Evolutionary conservation across 2,329 filamentous ascomycete genomes (phyloP), one percentile per base, ranked within the genome.

Genomic region (Xylogone sp.): DNA sequence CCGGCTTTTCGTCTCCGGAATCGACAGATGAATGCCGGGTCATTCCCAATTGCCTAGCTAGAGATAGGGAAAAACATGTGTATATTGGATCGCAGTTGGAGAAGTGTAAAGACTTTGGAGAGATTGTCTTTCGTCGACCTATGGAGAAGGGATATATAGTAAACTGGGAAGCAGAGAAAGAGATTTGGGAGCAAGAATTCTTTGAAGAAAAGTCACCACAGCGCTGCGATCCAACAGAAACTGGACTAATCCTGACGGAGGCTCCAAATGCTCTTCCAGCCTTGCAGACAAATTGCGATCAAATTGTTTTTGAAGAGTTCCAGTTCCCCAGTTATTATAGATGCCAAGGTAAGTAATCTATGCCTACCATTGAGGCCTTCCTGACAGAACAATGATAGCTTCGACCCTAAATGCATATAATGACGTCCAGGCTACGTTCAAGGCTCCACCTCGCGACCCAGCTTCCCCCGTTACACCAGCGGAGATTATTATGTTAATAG

Each of bases 271-370:
- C 86, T 3, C 78, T 96, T 51, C 84, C 87, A 1, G 83, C 84
- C 12, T 72, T 99, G 56, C 91, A 97, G 69, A 82, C 86, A 39
- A 94, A 97, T 67, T 91, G 90, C 61, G 94, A 99, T 65, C 93
- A 99, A 73, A 90, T 99, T 65, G 83, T 97, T 1, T 97, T 99
- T 74, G 94, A 99, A 66, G 92, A 97, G 67, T 99, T 94, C 73
- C 90, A 90, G 2, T 99, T 99, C 69, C 82, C 86, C 10, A 87
- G 88, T 59, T 96, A 96, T 71, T 87, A 87, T 58, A 83, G 94
- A 54, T 85, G 82, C 52, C 75, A 88, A 57, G 88, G 88, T 82
- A 67, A 53, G 74, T 61, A 24, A 20, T 8, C 44, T 45, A 53
- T 49, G 24, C 29, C 13, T 16, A 48, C 13, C 21, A 24, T 44